Evolutionary conservation across 2,329 filamentous ascomycete species (phyloP), one percentile per base, ranked within the genome.

Genomic region (Xylariomycetidae sp.): DNA sequence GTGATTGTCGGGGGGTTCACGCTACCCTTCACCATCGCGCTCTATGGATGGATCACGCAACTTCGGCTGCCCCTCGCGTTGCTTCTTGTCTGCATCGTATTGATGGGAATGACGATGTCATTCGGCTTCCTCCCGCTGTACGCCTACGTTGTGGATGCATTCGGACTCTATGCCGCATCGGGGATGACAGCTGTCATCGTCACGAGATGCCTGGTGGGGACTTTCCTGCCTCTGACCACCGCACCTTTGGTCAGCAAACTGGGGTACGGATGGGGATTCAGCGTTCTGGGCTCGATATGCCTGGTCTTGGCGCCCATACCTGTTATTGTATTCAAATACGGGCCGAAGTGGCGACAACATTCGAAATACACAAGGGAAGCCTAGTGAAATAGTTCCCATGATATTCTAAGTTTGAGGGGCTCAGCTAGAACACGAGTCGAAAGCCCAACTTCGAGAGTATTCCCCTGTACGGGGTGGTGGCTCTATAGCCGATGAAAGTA

Each of bases 171-270:
- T 45, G 68, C 72, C 2, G 74, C 74, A 0, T 75, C 70, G 9
- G 73, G 73, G 2, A 64, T 77, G 59, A 77, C 74, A 0, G 72
- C 69, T 1, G 48, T 77, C 5, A 74, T 79, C 36, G 70, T 78
- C 2, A 63, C 63, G 2, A 59, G 74, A 23, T 77, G 72, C 38
- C 53, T 80, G 1, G 65, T 69, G 54, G 69, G 74, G 4, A 77
- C 76, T 0, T 71, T 80, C 26, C 42, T 80, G 18, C 77, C 77
- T 1, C 57, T 80, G 27, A 54, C 62, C 0, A 63, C 68, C 2
- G 65, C 57, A 2, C 70, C 72, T 1, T 45, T 79, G 27, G 60
- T 69, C 0, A 61, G 64, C 6, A 37, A 35, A 1, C 58, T 75
- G 11, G 76, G 74, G 3, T 74, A 69, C 34, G 74, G 74, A 0